Evolutionary conservation across 108 stramenopile species (phyloP), one percentile per base, ranked within the genome.

Genomic region (Skeletonema marinoi): DNA sequence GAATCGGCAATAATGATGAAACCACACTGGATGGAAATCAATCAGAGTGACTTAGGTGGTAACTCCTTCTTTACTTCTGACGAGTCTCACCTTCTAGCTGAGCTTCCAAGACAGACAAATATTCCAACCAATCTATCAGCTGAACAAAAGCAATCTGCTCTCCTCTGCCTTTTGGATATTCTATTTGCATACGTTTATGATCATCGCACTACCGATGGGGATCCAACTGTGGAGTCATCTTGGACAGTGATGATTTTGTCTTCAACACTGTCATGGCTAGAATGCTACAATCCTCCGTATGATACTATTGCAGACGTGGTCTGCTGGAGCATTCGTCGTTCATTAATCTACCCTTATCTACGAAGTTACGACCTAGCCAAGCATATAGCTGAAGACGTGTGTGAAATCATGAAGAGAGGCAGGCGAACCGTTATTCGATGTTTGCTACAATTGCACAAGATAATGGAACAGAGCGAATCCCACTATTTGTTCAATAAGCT

Each of bases 401-500:
- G 38, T 32, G 59, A 58, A 7, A 92, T 97, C 46, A n/a, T 97
- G 56, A 51, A 42, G 10, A 73, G 61, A 12, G 88, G 90, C 2
- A 76, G 83, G 58, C 83, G 96, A 4, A 29, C 66, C 1, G 65
- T 96, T 12, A 66, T 96, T 58, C 90, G 92, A 59, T 90, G 93
- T 63, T 71, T 98, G 59, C 71, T 98, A 58, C 88, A 90, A 71
- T 48, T 93, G 32, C 81, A 92, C 46, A 50, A 60, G 10, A 93
- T 95, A 8, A 70, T 98, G 78, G 93, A 95, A 71, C 84, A 90
- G 76, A 93, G 90, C 59, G 97, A 98, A 60, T 83, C 73, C 29
- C 95, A 98, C 78, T 98, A 98, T 82, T 69, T 97, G 54, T 89
- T 94, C 33, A 97, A 97, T 68, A 95, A 95, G 65, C 61, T 96